Evolutionary conservation across 306 rosid genomes (phyloP), one percentile per base, ranked within the genome.

Genomic region (Sicyos baderoa): DNA sequence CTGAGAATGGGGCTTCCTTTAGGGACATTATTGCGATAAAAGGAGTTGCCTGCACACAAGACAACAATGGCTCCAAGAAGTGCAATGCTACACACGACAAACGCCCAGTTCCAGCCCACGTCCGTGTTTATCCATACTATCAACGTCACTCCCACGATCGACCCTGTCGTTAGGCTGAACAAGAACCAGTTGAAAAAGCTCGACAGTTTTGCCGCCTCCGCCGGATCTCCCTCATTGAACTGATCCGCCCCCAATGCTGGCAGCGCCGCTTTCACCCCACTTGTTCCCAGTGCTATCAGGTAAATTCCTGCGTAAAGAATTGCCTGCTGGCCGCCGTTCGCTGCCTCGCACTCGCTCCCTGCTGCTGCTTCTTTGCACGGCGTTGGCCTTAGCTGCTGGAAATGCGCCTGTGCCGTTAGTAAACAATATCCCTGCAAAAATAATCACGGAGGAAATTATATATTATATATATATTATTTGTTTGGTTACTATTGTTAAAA

Each of bases 161-260:
- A 78, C 67, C 97, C 97, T 18, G 63, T 53, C 32, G 87, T 87
- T 47, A 88, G 84, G 72, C 96, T 91, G 54, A 91, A 73, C 78
- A 91, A 60, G 79, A 91, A 82, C 94, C 94, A 91, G 74, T 88
- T 88, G 81, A 91, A 91, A 71, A 85, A 91, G 77, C 97, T 91
- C 7, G 97, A 91, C 0, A 88, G 3, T 56, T 82, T 79, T 16
- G 81, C 27, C 9, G 87, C 87, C 56, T 82, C 91, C 9, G 82
- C 79, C 6, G 96, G 97, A 75, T 86, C 84, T 32, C 76, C 81
- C 3, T 72, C 89, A 47, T 86, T 86, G 73, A 88, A 88, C 52
- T 91, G 97, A 48, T 91, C 91, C 21, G 96, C 96, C 14, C 97
- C 97, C 53, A 88, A 77, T 15, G 94, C 83, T 1, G 96, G 94